Percentiles rank a stretch among this genome's conserved stretches.
phyloP scores from a whole-genome alignment of 768 basidiomycete genomes.

The Auricularia cornea region DNA sequence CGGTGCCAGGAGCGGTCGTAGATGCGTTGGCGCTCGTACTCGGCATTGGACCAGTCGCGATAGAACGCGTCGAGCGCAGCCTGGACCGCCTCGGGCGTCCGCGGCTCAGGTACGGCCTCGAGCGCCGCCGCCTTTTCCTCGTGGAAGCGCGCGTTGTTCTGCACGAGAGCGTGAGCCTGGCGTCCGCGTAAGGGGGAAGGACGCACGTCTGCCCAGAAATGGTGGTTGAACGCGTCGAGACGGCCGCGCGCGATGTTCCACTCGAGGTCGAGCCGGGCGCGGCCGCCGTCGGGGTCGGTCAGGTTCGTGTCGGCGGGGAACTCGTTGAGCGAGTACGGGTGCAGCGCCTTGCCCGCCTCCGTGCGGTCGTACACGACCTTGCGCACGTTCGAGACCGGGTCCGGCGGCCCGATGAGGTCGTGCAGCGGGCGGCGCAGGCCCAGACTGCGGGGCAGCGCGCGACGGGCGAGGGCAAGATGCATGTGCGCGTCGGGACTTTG shows the following conservation, averaged over 20 bases:
- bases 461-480: neutral
- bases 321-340: slow-evolving; percentile 75
- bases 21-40: slow-evolving; percentile 39
- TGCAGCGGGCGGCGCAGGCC: neutral
- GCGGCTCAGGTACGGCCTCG: slow-evolving; percentile 41
- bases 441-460: neutral
- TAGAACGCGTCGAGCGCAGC: slow-evolving; percentile 67
- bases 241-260: slow-evolving; percentile 64
- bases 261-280: slow-evolving; percentile 50
- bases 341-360: slow-evolving; percentile 22
- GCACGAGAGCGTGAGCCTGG: slow-evolving; percentile 4
- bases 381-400: slow-evolving; percentile 72
- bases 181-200: neutral
- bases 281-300: slow-evolving; percentile 15
- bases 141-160: slow-evolving; percentile 81
- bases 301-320: slow-evolving; percentile 36
- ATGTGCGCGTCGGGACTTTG: neutral
- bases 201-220: slow-evolving; percentile 76
- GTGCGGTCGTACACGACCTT: slow-evolving; percentile 62
- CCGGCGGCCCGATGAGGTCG: slow-evolving; percentile 57
- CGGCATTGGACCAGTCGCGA: slow-evolving; percentile 64
- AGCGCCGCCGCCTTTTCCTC: slow-evolving; percentile 54
- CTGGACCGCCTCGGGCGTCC: slow-evolving; percentile 50
- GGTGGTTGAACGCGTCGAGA: slow-evolving; percentile 65
- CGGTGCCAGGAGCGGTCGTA: neutral